Evolutionary conservation across 805 yeast genomes (phyloP), one percentile per base, ranked within the genome.

Genomic region (Monosporozyma unispora): DNA sequence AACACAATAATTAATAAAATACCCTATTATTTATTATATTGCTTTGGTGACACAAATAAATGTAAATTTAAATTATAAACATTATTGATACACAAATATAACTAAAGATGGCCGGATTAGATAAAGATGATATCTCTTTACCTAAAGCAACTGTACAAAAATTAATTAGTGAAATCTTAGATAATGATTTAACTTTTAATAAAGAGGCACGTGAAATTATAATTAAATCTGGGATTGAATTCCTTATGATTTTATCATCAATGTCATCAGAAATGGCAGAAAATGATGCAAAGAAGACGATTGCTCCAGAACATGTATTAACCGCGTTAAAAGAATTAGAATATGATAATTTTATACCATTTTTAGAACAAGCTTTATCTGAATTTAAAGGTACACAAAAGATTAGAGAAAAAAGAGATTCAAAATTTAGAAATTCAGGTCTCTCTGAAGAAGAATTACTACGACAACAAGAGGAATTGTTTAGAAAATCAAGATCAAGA

Each of bases 201-300:
- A 86, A 90, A 57, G 98, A 93, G 56, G 95, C 97, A 2, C 75
- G 97, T 50, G 98, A 91, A 61, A 93, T 96, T 42, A 78, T 93
- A 43, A 91, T 95, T 42, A 97, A 93, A 63, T 91, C 96, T 66
- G 89, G 97, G 59, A 88, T 93, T 49, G 96, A 89, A 68, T 91
- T 93, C 65, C 84, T 93, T 52, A 91, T 93, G 95, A 87, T 91
- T 51, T 72, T 91, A 41, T 85, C 96, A 10, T 87, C 96, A 2
- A 96, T 89, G 69, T 84, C 91, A 49, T 90, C 91, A 60, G 98
- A 93, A 54, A 89, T 93, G 56, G 98, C 98, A 1, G 98, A 93
- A 59, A 85, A 84, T 59, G 99, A 93, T 64, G 81, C 95, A 48
- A 93, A 93, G 67, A 93, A 93, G 68, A 93, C 99, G 2, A 93